These are phyloP conservation scores for Aspergillus candidus DNA, from an alignment of 2,329 filamentous ascomycete species.

Conservation along the genomic window DNA sequence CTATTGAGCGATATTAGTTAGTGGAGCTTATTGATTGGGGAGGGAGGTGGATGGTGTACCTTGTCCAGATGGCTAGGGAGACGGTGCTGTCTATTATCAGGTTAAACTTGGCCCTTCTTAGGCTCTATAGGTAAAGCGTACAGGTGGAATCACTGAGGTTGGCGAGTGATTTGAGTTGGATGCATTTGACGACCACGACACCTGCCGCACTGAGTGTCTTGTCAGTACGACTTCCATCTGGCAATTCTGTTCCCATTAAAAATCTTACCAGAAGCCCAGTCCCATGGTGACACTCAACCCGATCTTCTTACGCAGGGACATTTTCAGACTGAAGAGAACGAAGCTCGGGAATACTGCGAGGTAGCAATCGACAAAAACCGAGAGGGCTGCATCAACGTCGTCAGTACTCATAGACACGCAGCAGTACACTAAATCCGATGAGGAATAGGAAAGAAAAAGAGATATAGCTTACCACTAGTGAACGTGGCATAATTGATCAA, in stretches of 20 bases:
- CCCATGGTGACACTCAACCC: slow-evolving; percentile 24
- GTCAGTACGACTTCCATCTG: not conserved
- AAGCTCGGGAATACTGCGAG: slow-evolving; percentile 29
- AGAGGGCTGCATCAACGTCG: slow-evolving; percentile 15
- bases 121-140: slow-evolving; percentile 2
- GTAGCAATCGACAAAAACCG: slow-evolving; percentile 28
- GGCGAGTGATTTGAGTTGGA: slow-evolving; percentile 21
- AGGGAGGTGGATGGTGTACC: slow-evolving; percentile 19
- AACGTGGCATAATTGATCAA: slow-evolving; percentile 39
- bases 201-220: slow-evolving; percentile 28
- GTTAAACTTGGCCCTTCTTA: not conserved
- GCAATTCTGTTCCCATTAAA: not conserved
- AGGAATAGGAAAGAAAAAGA: not conserved
- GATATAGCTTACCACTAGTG: slow-evolving; percentile 30
- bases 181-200: slow-evolving; percentile 30
- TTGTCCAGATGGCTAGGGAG: slow-evolving; percentile 44
- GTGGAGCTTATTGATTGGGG: no score
- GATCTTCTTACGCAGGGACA: slow-evolving; percentile 26
- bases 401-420: no score
- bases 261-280: slow-evolving; percentile 26
- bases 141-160: slow-evolving; percentile 25
- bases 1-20: slow-evolving; percentile 6
- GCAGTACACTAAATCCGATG: not conserved
- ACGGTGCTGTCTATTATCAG: slow-evolving; percentile 29
- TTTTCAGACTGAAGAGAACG: slow-evolving; percentile 28